Evolutionary conservation across 2,329 filamentous ascomycete genomes (phyloP), one percentile per base, ranked within the genome.

Genomic region (Bipolaris sorokiniana): DNA sequence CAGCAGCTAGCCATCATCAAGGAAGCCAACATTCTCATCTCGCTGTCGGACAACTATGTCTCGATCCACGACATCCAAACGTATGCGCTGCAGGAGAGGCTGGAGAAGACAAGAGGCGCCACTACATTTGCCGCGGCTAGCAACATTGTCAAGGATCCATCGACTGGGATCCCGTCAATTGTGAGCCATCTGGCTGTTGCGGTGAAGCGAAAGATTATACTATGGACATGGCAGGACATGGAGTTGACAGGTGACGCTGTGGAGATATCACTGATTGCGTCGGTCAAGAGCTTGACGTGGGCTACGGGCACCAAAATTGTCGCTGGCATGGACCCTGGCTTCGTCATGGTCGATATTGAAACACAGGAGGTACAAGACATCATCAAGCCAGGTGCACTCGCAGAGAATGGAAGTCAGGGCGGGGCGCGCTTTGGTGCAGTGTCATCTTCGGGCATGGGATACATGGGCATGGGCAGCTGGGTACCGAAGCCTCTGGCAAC

Each of bases 211-310:
- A 90, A 91, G 69, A 82, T 99, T 50, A 76, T 98, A 59, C 79
- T 97, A 53, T 99, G 95, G 93, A 91, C 89, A 70, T 99, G 96
- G 95, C 90, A 95, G 68, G 93, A 97, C 74, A 95, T 92, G 81
- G 95, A 98, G 79, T 83, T 97, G 40, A 85, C 85, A 46, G 82
- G 85, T 3, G 87, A 95, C 33, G 86, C 89, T 0, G 81, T 82
- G 26, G 95, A 98, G 78, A 86, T 97, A 36, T 86, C 87, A 1
- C 82, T 98, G 42, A 82, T 91, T 33, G 94, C 94, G 69, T 87
- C 90, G 20, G 90, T 97, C 61, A 91, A 95, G 71, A 93, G 89
- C 13, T 81, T 98, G 61, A 96, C 91, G 2, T 99, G 95, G 95
- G 90, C 91, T 6, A 92, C 86, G 57, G 92, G 91, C 13, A 94